Conservation (phyloP, 2,329 filamentous ascomycete species). For the Alternaria consortialis region DNA sequence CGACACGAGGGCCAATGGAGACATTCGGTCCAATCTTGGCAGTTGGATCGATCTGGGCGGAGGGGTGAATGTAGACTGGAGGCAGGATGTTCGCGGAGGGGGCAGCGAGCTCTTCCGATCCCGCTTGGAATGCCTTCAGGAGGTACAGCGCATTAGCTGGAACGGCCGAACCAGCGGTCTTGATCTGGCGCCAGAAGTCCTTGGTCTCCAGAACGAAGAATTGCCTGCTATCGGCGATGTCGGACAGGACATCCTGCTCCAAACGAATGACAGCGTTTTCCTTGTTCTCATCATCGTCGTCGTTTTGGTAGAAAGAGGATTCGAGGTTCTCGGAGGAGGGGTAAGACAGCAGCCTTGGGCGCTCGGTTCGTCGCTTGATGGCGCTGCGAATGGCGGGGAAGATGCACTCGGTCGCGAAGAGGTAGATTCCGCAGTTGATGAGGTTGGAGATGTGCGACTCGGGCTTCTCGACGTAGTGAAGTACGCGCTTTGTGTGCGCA, state of each 20-base stretch:
- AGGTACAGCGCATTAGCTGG: constrained; percentile 97
- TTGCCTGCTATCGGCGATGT: constrained; percentile 95
- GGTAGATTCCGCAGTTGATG: constrained; percentile 99
- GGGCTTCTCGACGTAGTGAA: constrained; percentile 99
- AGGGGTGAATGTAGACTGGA: constrained; percentile 94
- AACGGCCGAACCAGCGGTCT: constrained; percentile 96
- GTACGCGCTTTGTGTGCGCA: constrained; percentile 88
- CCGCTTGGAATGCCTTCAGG: constrained; percentile 87
- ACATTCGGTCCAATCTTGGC: constrained; percentile 98
- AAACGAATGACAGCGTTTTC: constrained; percentile 90
- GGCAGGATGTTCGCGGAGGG: constrained; percentile 88
- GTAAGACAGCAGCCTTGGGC: constrained; percentile 91
- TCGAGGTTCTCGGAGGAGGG: constrained; percentile 95
- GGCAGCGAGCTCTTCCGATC: constrained; percentile 80
- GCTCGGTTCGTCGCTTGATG: constrained; percentile 93
- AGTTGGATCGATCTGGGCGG: constrained; percentile 87
- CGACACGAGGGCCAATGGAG: constrained; percentile 88
- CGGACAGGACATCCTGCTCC: constrained; percentile 95
- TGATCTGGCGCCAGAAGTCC: constrained; percentile 99
- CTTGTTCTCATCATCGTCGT: constrained; percentile 76
- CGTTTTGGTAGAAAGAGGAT: constrained; percentile 65
- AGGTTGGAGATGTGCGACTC: constrained; percentile 97
- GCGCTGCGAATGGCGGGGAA: constrained; percentile 94
- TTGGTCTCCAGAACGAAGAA: constrained; percentile 99
- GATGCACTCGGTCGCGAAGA: constrained; percentile 94